Base-by-base conservation (phyloP, 2,329 filamentous ascomycete species). In the Leptosphaerulina australis region DNA sequence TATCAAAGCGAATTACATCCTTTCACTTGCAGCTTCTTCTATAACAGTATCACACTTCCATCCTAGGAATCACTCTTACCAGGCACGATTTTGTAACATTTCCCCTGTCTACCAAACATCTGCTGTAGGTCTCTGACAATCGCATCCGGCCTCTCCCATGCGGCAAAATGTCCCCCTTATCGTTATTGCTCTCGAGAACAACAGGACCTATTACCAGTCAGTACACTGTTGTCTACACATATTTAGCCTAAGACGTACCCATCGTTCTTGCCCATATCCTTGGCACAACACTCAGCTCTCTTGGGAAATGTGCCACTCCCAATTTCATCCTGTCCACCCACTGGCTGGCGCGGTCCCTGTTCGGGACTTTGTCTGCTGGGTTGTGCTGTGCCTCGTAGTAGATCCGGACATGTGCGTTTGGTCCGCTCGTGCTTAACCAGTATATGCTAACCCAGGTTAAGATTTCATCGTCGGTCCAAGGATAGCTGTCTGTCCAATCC, bases 391-490 rank as follows among this genome's bases (percentile, higher is more conserved):
- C 74, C 69, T 91, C 88, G 61, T 91, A 91, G 71, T 93, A 93
- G 38, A 91, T 90, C 6, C 86, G 72, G 7, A 83, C 66, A 52
- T 81, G 84, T 0, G 88, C 87, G 1, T 84, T 85, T 0, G 88
- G 85, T 0, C 89, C 88, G 1, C 87, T 85, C 0, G 75, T 80
- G 7, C 83, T 86, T 72, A 91, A 91, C 66, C 81, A 84, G 68
- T 92, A 92, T 29, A 92, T 81, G 39, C 79, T 83, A 0, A 91
- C 73, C 89, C 88, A 93, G 0, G 85, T 89, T 20, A 90, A 73
- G 7, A 92, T 80, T 72, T 92, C 88, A 45, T 91, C 87, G 53
- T 90, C 85, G 0, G 83, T 87, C 88, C 88, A 92, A 0, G 81
- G 75, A 63, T 91, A 91, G 1, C 60, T 62, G 61, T 92, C 88